Evolutionary conservation across 305 asterid genomes (phyloP), one percentile per base, ranked within the genome.

Genomic region (Withania somnifera): DNA sequence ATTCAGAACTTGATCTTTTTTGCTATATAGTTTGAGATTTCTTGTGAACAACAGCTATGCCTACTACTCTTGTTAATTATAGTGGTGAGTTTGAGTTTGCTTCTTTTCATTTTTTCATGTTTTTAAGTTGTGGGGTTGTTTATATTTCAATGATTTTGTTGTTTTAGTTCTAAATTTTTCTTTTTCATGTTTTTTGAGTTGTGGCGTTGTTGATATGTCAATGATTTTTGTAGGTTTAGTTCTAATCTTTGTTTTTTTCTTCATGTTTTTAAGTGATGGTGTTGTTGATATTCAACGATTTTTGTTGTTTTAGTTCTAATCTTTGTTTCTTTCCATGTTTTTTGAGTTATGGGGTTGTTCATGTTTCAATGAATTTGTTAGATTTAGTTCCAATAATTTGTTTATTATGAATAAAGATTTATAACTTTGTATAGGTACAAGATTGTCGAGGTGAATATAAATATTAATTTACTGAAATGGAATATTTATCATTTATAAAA

Each of bases 61-160:
- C 97, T 90, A 90, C 98, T 84, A 90, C 98, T 84, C 96, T 95
- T 87, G 97, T 95, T 87, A 91, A 95, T 90, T 89, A 91, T 87
- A 87, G 95, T 85, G 98, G 98, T 95, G 81, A 89, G 97, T 89
- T 78, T 83, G n/a, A 61, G 67, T 85, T 11, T 10, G 15, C 36
- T 34, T 38, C 4, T 53, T 75, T 51, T 7, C 6, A 13, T 71
- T 52, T 73, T 10, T 40, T 79, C 75, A 73, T 47, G 1, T 45
- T 51, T 19, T 3, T 52, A 20, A 30, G 3, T 30, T 30, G 2
- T 30, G 34, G 34, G 34, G 34, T 30, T 30, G 34, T 30, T 30
- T 3, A n/a, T n/a, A n/a, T n/a, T n/a, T n/a, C n/a, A n/a, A n/a
- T n/a, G n/a, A n/a, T 34, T 36, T 36, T 36, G 5, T 3, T 4